phyloP scores from a whole-genome alignment of 345 rosid species.

The Lumnitzera littorea region DNA sequence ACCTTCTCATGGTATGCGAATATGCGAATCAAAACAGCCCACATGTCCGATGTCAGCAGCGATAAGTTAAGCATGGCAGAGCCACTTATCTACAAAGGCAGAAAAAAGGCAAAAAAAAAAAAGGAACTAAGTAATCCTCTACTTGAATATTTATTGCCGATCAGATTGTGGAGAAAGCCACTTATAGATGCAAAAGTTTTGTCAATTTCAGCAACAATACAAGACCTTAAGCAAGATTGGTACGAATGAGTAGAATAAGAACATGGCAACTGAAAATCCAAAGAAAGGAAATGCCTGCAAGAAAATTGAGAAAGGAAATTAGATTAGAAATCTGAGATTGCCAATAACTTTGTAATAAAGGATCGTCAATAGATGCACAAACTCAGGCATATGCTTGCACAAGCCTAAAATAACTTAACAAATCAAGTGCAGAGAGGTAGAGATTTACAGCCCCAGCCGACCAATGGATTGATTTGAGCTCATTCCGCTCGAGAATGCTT shows the following conservation, averaged over 20 bases:
- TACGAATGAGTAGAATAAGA: conserved; percentile 62
- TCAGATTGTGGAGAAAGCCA: no score
- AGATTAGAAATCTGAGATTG: no score
- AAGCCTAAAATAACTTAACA: conserved; percentile 6
- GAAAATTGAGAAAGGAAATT: no score
- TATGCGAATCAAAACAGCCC: conserved; percentile 71
- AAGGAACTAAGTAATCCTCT: no score
- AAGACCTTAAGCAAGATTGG: conserved; percentile 61
- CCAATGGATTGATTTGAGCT: conserved; percentile 63
- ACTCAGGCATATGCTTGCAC: no score
- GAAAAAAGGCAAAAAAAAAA: no score
- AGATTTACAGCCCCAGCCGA: conserved; percentile 59
- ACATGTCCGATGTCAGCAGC: conserved; percentile 78
- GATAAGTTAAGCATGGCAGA: conserved; percentile 78
- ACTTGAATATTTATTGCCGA: no score
- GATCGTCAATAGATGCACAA: no score
- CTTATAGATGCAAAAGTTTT: no score
- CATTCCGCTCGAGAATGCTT: conserved; percentile 56
- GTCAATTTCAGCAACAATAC: neutral
- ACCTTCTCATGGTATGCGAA: conserved; percentile 76
- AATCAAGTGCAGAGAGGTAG: neutral
- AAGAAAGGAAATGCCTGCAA: conserved; percentile 49
- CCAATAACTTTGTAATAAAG: no score
- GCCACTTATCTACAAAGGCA: conserved; percentile 36
- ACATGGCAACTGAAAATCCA: conserved; percentile 41